Base-by-base conservation (phyloP, 2,329 filamentous ascomycete genomes). In the Colletotrichum sp. region DNA sequence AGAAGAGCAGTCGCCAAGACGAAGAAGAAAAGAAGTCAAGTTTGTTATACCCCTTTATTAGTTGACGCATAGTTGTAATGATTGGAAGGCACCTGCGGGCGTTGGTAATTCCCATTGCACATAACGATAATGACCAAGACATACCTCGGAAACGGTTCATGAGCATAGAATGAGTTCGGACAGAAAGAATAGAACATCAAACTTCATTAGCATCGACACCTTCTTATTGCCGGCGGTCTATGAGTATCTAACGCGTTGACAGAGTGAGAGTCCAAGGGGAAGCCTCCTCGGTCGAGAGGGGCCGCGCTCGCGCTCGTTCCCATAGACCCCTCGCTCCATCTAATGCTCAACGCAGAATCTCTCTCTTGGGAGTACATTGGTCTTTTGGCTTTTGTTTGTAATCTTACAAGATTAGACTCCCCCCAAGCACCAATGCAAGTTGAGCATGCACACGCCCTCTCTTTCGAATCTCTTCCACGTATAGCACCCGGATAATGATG, bases 331-430 rank as follows among this genome's bases (percentile, higher is more conserved):
- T 63, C 55, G 32, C 66, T 73, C 32, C 13, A 66, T 69, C 74
- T 65, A 13, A 67, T 69, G 69, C 74, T 76, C 73, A 76, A 70
- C 61, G 74, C 55, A 57, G 38, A 65, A 77, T 73, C 68, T 76
- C 76, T 77, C 75, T 72, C 74, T 76, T 70, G 48, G 65, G 74
- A 74, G 61, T 76, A 74, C 69, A 76, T 58, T 69, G 74, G 74
- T 76, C 30, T 77, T 26, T 73, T 77, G 74, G 72, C 55, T 68
- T 65, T 64, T 66, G 58, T 58, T 69, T 69, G 74, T 76, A 76
- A 67, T 76, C 74, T 66, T 70, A 76, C 76, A 76, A 76, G 58
- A 76, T 76, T 74, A 76, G 32, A 70, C 48, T 67, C 69, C 58
- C 65, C 63, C 66, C 28, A 72, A 74, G 66, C 74, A 74, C 73